A percentile compares a stretch with the other conserved stretches of the same genome.
phyloP scores from a whole-genome alignment of 257 asterid species.

The Nicotiana obtusifolia region DNA sequence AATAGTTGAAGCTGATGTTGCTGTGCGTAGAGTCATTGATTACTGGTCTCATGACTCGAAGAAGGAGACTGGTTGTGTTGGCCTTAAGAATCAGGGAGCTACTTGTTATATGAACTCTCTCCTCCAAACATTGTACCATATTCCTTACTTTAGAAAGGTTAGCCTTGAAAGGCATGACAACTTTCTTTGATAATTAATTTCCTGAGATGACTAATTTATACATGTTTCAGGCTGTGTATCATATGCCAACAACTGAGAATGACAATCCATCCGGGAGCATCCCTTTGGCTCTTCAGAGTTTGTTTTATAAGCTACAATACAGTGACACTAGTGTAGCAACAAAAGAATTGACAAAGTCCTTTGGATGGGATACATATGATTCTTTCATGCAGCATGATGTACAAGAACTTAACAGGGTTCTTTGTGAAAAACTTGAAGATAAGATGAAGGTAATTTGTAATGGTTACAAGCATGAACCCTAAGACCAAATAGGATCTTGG shows the following conservation, averaged over 20 bases:
- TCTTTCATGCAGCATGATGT: conserved; percentile 87
- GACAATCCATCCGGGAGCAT: conserved; percentile 80
- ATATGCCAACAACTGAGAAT: conserved; percentile 85
- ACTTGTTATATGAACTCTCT: conserved; percentile 23
- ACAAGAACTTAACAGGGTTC: conserved; percentile 83
- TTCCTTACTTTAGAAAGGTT: conserved; percentile 20
- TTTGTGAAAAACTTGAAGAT: conserved; percentile 85
- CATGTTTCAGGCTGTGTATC: conserved; percentile 68
- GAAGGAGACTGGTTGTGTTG: conserved; percentile 52
- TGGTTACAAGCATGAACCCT: neutral
- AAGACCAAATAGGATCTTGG: neutral
- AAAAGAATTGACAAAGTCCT: conserved; percentile 79
- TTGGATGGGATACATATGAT: conserved; percentile 84
- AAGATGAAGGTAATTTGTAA: conserved; percentile 63
- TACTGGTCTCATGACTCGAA: conserved; percentile 68
- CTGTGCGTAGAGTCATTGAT: conserved; percentile 55
- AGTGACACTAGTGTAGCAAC: conserved; percentile 80
- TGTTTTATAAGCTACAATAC: conserved; percentile 78
- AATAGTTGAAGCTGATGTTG: conserved; percentile 60
- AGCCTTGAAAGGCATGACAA: neutral
- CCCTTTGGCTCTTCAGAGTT: conserved; percentile 81
- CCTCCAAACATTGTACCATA: conserved; percentile 17
- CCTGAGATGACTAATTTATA: neutral
- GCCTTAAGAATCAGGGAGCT: conserved; percentile 21
- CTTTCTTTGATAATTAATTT: neutral